Conservation (phyloP, 192 early-diverging fungal genomes). For the Entophlyctis luteolus region DNA sequence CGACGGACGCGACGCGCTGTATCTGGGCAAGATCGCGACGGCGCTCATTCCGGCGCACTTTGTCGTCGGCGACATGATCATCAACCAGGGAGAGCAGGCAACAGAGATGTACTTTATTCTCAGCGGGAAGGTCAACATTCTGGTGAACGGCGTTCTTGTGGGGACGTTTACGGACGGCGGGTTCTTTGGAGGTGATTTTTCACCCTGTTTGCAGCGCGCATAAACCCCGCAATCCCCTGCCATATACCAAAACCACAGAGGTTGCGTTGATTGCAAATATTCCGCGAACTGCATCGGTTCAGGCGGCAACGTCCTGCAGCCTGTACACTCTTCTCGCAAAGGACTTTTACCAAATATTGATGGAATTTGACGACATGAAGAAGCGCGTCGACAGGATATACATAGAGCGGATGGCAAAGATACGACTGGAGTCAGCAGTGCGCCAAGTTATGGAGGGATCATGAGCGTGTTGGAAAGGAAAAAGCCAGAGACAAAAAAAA, state of each 20-base stretch:
- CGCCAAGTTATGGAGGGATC: neutral
- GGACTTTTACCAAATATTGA: slow-evolving; percentile 15
- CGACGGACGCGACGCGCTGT: slow-evolving; percentile 30
- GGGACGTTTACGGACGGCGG: slow-evolving; percentile 22
- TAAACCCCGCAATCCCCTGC: neutral
- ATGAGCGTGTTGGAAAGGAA: no score
- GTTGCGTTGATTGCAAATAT: slow-evolving; percentile 29
- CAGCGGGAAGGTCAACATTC: slow-evolving; percentile 18
- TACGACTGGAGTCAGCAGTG: slow-evolving; percentile 12
- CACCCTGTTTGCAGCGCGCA: neutral
- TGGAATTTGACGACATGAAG: slow-evolving; percentile 28
- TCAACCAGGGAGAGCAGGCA: slow-evolving; percentile 31
- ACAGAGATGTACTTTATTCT: slow-evolving; percentile 40
- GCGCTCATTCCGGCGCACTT: slow-evolving; percentile 13
- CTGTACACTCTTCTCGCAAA: slow-evolving; percentile 10
- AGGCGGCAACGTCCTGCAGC: slow-evolving; percentile 3
- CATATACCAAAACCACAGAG: slow-evolving; percentile 3
- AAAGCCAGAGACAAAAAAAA: no score
- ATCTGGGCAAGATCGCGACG: slow-evolving; percentile 26
- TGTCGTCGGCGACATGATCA: slow-evolving; percentile 25
- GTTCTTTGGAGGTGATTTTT: slow-evolving; percentile 35
- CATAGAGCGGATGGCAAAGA: slow-evolving; percentile 22
- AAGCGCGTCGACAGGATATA: slow-evolving; percentile 22
- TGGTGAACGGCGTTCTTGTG: slow-evolving; percentile 28
- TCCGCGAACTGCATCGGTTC: slow-evolving; percentile 17